A percentile compares a stretch with the other conserved stretches of the same genome.
Conservation (phyloP, 1,139 yeast species). For the Candida tropicalis region DNA sequence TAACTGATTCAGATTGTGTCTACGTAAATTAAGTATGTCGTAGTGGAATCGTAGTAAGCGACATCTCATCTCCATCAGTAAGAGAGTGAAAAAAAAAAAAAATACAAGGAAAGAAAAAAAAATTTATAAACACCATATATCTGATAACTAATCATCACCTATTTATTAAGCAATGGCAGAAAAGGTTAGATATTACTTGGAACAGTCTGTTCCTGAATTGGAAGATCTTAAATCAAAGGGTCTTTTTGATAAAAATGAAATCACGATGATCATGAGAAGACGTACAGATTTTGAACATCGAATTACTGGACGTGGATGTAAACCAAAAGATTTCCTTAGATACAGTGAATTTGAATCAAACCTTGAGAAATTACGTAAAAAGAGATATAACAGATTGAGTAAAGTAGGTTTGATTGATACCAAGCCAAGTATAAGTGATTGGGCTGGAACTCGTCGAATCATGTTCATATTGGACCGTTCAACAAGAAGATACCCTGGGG, state of each 20-base stretch:
- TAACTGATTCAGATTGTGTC: no score
- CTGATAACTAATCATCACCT: conserved; percentile 6
- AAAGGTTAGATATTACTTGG: conserved; percentile 74
- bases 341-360: conserved; percentile 83
- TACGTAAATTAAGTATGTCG: no score
- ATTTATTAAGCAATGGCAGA: conserved; percentile 55
- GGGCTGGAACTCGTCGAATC: conserved; percentile 85
- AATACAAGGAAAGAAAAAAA: background rate
- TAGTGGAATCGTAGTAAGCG: no score
- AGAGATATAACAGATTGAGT: conserved; percentile 66
- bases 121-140: background rate
- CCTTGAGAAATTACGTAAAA: conserved; percentile 75
- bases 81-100: background rate
- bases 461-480: conserved; percentile 85
- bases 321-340: conserved; percentile 72
- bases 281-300: conserved; percentile 96
- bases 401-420: conserved; percentile 52
- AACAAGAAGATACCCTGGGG: conserved; percentile 76
- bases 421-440: conserved; percentile 72
- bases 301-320: conserved; percentile 81
- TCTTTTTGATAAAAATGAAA: conserved; percentile 77
- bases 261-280: conserved; percentile 84
- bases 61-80: no score
- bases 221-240: conserved; percentile 85
- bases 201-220: conserved; percentile 87